Evolutionary conservation across 345 rosid genomes (phyloP).

Genomic region (Eutrema heterophyllum): DNA sequence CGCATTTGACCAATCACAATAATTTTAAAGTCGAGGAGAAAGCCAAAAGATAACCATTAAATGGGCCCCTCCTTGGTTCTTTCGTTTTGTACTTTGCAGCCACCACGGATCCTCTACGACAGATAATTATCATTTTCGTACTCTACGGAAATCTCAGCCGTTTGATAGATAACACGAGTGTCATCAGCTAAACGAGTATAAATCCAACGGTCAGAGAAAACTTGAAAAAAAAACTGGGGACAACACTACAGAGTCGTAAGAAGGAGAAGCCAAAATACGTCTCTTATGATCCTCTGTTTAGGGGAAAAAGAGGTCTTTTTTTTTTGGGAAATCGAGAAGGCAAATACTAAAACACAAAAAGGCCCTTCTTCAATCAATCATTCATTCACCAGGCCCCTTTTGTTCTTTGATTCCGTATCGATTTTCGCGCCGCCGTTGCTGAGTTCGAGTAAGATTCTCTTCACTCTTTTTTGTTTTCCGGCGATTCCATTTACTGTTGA

Average conservation of each 20-base stretch:
- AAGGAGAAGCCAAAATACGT: slow-evolving; percentile 17
- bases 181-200: too few species aligned
- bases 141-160: not conserved
- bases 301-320: not conserved
- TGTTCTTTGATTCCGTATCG: not conserved
- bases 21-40: not conserved
- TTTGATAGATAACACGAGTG: not conserved
- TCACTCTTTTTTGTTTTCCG: not conserved
- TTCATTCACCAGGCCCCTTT: not conserved
- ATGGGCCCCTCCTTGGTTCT: not conserved
- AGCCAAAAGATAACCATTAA: not conserved
- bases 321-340: not conserved
- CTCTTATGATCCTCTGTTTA: slow-evolving; percentile 1
- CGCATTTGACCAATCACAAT: not conserved
- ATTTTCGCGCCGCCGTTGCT: not conserved
- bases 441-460: slow-evolving; percentile 20
- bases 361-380: not conserved
- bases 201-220: not conserved
- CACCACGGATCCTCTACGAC: not conserved
- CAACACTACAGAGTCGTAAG: slow-evolving; percentile 11
- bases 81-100: not conserved
- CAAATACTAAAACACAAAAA: not conserved
- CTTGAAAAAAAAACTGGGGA: not conserved
- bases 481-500: not conserved
- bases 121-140: not conserved